Conservation (phyloP, 306 rosid genomes). For the Dalbergia cultrata region DNA sequence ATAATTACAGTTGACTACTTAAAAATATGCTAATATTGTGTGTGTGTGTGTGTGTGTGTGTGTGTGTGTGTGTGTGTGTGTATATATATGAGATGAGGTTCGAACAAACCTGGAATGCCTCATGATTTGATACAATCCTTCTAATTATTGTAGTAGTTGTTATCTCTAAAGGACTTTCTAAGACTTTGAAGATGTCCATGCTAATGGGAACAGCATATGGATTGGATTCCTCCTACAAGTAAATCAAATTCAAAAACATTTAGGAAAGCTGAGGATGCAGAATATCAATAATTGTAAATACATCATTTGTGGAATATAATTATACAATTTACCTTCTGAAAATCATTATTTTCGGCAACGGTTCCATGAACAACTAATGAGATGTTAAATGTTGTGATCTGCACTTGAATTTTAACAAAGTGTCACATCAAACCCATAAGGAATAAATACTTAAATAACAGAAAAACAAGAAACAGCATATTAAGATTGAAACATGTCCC, state of each 20-base stretch:
- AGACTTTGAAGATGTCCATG: slow-evolving; percentile 83
- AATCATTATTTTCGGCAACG: slow-evolving; percentile 82
- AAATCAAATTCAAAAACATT: slow-evolving; percentile 43
- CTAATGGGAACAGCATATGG: slow-evolving; percentile 91
- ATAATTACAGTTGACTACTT: not conserved
- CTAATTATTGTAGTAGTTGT: slow-evolving; percentile 91
- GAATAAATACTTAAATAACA: slow-evolving; percentile 11
- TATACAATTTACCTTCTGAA: slow-evolving; percentile 75
- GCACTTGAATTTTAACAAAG: slow-evolving; percentile 49
- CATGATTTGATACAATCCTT: slow-evolving; percentile 90
- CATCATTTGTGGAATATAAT: slow-evolving; percentile 27
- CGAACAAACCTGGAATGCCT: slow-evolving; percentile 84
- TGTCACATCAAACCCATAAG: slow-evolving; percentile 27
- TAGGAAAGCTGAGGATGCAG: slow-evolving; percentile 12
- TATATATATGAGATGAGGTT: not conserved
- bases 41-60: too few species aligned
- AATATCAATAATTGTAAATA: slow-evolving; percentile 23
- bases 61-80: too few species aligned
- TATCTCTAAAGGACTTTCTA: slow-evolving; percentile 80
- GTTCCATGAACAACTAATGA: slow-evolving; percentile 93
- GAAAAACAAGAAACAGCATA: slow-evolving; percentile 15
- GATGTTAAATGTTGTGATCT: slow-evolving; percentile 91
- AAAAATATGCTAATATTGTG: not conserved
- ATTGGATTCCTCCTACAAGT: slow-evolving; percentile 71
- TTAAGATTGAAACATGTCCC: slow-evolving; percentile 5